A percentile compares a stretch with the other conserved stretches of the same genome.
phyloP scores from a whole-genome alignment of 1,284 basidiomycete species.

The Acaromyces ingoldii region DNA sequence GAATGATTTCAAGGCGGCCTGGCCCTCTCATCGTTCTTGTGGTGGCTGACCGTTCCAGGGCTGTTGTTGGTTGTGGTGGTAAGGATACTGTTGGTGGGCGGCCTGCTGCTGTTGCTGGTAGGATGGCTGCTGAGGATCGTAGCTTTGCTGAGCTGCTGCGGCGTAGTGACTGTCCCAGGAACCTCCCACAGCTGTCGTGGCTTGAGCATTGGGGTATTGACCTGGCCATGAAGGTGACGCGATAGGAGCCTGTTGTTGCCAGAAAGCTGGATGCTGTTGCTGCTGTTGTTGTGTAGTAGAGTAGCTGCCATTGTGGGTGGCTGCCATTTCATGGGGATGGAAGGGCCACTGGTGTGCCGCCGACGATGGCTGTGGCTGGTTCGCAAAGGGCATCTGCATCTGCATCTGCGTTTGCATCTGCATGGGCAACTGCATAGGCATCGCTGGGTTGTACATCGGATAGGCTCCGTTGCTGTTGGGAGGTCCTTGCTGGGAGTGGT shows the following conservation, averaged over 20 bases:
- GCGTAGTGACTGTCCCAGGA: background rate
- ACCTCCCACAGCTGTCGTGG: too few relatives aligned
- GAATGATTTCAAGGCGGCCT: background rate
- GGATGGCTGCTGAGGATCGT: background rate
- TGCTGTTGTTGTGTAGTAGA: background rate
- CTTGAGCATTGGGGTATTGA: too few relatives aligned
- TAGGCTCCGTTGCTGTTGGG: background rate
- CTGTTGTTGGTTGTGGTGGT: background rate
- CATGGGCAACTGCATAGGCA: background rate
- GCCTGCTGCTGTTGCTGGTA: background rate
- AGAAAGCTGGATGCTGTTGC: background rate
- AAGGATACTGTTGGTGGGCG: background rate
- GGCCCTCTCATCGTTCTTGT: background rate
- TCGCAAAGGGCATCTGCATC: too few relatives aligned
- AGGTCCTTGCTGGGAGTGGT: background rate
- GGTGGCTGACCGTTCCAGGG: background rate
- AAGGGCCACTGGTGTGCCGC: background rate
- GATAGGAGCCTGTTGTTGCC: too few relatives aligned
- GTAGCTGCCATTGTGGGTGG: background rate
- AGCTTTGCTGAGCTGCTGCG: background rate
- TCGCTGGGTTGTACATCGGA: background rate
- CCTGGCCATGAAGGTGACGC: too few relatives aligned
- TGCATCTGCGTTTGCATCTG: background rate
- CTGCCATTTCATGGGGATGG: background rate
- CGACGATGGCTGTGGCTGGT: background rate